Conservation (phyloP, 164 flowering plant species). For the Saururus chinensis region DNA sequence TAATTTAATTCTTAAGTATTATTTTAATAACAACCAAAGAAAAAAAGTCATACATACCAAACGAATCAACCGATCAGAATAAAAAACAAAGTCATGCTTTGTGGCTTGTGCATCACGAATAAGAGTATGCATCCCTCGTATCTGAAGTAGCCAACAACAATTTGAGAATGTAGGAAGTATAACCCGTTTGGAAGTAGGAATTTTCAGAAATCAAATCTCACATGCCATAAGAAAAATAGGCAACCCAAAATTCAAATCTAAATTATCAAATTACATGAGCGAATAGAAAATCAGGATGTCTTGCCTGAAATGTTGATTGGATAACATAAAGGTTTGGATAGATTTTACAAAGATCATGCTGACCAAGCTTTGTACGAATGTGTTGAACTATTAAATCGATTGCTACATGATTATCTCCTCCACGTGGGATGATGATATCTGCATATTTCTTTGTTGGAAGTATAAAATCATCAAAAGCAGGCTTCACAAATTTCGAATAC, state of each 20-base stretch:
- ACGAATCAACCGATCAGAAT: conserved; percentile 90
- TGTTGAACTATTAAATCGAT: conserved; percentile 97
- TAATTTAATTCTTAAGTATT: background rate
- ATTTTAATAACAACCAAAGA: too few species aligned
- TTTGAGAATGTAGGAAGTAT: conserved; percentile 3
- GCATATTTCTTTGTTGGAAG: conserved; percentile 98
- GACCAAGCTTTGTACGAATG: conserved; percentile 93
- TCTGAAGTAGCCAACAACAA: conserved; percentile 38
- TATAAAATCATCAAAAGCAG: conserved; percentile 97
- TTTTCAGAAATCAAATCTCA: background rate
- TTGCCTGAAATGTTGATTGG: conserved; percentile 94
- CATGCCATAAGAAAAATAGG: background rate
- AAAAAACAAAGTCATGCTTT: conserved; percentile 95
- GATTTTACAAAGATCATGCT: conserved; percentile 96
- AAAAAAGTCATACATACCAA: conserved; percentile 52
- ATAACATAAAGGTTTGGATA: conserved; percentile 90
- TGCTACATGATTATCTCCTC: conserved; percentile 98
- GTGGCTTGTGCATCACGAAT: conserved; percentile 87
- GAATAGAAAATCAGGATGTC: background rate
- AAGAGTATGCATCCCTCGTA: conserved; percentile 97
- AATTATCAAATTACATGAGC: background rate
- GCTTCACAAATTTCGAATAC: conserved; percentile 98
- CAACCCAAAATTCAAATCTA: background rate
- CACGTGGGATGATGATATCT: conserved; percentile 94
- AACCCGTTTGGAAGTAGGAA: background rate